Conservation (phyloP, 2,329 filamentous ascomycete genomes). For the Aspergillus candidus region DNA sequence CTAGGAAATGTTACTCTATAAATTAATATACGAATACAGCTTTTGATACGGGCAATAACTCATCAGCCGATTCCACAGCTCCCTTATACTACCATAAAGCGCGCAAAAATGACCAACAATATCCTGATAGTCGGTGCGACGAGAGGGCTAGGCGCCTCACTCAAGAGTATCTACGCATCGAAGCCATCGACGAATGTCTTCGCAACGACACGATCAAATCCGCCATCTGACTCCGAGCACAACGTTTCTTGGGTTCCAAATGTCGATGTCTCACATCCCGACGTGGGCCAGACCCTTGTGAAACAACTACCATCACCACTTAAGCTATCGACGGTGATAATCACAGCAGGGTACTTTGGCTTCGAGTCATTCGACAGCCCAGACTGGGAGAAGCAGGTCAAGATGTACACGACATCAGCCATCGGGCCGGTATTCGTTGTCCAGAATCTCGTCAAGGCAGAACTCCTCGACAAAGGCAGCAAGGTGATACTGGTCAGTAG, state of each 20-base stretch:
- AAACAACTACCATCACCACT: slow-evolving; percentile 43
- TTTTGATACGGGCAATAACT: too few relatives aligned
- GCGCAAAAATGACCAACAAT: slow-evolving; percentile 23
- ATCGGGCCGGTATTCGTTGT: slow-evolving; percentile 63
- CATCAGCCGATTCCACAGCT: too few relatives aligned
- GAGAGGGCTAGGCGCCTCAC: slow-evolving; percentile 59
- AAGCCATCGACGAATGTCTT: slow-evolving; percentile 48
- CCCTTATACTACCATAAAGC: too few relatives aligned
- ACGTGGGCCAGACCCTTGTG: slow-evolving; percentile 46
- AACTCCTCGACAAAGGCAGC: slow-evolving; percentile 45
- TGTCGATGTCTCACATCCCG: slow-evolving; percentile 50
- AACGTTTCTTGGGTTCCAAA: slow-evolving; percentile 52
- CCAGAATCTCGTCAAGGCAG: slow-evolving; percentile 54
- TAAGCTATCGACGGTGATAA: slow-evolving; percentile 51
- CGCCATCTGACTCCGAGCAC: slow-evolving; percentile 31
- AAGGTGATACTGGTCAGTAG: slow-evolving; percentile 67
- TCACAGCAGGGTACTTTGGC: slow-evolving; percentile 64
- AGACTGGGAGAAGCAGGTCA: slow-evolving; percentile 60
- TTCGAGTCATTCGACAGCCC: slow-evolving; percentile 60
- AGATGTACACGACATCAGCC: slow-evolving; percentile 64
- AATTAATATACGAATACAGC: too few relatives aligned
- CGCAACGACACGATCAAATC: slow-evolving; percentile 52
- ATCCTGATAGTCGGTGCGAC: slow-evolving; percentile 63
- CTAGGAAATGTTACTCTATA: too few relatives aligned
- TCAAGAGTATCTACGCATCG: slow-evolving; percentile 54